Evolutionary conservation across 2,329 filamentous ascomycete species (phyloP), one percentile per base, ranked within the genome.

Genomic region (Bisporella sp.): DNA sequence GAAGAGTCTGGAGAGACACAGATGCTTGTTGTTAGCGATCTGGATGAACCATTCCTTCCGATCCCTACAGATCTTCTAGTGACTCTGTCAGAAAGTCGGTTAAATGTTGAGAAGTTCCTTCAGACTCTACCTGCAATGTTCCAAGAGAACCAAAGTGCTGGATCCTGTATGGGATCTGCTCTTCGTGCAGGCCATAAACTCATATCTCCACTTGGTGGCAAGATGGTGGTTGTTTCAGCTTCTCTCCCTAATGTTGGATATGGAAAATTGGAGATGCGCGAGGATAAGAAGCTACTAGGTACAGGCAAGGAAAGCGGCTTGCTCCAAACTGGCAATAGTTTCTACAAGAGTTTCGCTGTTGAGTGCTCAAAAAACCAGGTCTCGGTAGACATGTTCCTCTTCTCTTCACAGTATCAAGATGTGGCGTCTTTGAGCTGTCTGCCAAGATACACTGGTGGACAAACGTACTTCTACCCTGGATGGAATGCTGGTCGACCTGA

Each of bases 321-420:
- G 32, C 74, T 99, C 47, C 92, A 97, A 68, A 96, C 93, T 0
- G 87, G 82, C 40, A 96, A 90, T 73, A 90, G 88, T 64, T 99
- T 97, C 71, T 99, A 97, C 78, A 99, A 99, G 77, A 95, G 89
- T 63, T 99, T 99, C 64, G 93, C 93, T 0, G 93, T 99, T 3
- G 93, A 99, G 67, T 99, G 93, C 70, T 96, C 91, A 37, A 99
- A 99, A 75, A 95, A 95, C 59, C 93, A 99, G 69, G 93, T 99
- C 31, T 97, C 91, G 0, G 90, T 99, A 59, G 91, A 96, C 68
- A 96, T 96, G 91, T 96, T 96, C 74, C 75, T 96, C 46, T 96
- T 96, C 72, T 93, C 89, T 4, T 91, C 89, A 12, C 88, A 93
- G 66, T 96, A 99, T 68, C 93, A 97, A 70, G 93, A 99, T 66